Evolutionary conservation across 768 basidiomycete genomes (phyloP).

Genomic region (Leccinum aurantiacum): DNA sequence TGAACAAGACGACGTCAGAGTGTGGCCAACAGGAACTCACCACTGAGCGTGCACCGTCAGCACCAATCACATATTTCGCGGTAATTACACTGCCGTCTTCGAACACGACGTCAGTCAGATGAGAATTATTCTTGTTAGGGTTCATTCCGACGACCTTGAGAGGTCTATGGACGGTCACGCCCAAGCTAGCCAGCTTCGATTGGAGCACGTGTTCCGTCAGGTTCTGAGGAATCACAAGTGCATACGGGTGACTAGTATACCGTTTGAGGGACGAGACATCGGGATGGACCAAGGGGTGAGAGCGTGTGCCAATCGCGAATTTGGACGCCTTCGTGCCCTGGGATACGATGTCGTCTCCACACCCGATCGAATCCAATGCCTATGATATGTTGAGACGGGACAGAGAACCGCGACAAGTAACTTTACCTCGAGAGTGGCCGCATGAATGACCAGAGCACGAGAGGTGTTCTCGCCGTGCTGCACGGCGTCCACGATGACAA

Average conservation of each 20-base stretch:
- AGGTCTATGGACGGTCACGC: neutral
- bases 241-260: constrained; percentile 47
- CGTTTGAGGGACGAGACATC: constrained; percentile 37
- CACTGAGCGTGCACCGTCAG: neutral
- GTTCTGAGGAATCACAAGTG: constrained; percentile 45
- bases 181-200: neutral
- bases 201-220: constrained; percentile 43
- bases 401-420: neutral
- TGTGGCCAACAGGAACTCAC: neutral
- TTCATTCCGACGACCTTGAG: neutral
- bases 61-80: neutral
- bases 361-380: constrained; percentile 46
- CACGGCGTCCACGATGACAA: neutral
- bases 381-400: constrained; percentile 17
- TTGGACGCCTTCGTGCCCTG: constrained; percentile 35
- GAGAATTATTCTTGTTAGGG: neutral
- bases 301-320: constrained; percentile 34
- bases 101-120: neutral
- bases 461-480: constrained; percentile 35
- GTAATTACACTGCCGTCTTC: neutral
- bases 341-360: constrained; percentile 40
- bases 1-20: neutral
- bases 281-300: constrained; percentile 25
- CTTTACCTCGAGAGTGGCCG: constrained; percentile 52
- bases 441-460: constrained; percentile 49